Percentiles rank a stretch among this genome's conserved stretches.
These are phyloP conservation scores for Skeletonema costatum DNA, from an alignment of 108 stramenopile genomes.

Conservation along the genomic window DNA sequence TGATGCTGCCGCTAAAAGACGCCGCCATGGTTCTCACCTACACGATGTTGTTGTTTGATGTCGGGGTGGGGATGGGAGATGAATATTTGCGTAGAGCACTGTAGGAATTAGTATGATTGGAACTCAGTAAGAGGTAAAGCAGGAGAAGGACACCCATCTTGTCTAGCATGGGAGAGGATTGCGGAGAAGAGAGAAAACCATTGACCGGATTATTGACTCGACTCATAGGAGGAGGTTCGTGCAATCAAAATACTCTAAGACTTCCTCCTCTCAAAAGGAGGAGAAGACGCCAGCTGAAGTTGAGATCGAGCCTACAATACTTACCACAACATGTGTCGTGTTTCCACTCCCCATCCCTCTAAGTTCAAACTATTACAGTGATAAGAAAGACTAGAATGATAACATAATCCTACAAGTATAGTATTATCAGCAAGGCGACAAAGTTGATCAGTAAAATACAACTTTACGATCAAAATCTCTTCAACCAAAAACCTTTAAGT, in stretches of 20 bases:
- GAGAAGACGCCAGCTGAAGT: too few species aligned
- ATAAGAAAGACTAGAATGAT: background rate
- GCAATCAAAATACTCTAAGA: too few species aligned
- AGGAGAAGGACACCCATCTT: too few species aligned
- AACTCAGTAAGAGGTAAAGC: background rate
- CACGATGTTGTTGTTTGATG: background rate
- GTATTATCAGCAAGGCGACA: background rate
- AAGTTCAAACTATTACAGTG: too few species aligned
- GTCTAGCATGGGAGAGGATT: too few species aligned
- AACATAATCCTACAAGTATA: conserved; percentile 3
- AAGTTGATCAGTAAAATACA: background rate
- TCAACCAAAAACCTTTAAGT: background rate
- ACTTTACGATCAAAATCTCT: background rate
- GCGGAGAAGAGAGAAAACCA: background rate
- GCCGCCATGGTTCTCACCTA: conserved; percentile 27
- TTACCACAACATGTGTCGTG: too few species aligned
- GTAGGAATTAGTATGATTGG: background rate
- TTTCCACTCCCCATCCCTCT: too few species aligned
- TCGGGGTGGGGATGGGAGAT: background rate
- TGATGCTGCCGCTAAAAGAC: background rate
- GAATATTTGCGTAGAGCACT: background rate
- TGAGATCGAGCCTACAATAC: too few species aligned
- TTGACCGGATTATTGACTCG: too few species aligned
- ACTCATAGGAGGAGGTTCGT: too few species aligned
- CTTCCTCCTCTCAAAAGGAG: too few species aligned